Percentiles rank a stretch among this genome's conserved stretches.
These are phyloP conservation scores for Apiospora aurea DNA, from an alignment of 2,329 filamentous ascomycete genomes.

Conservation along the genomic window DNA sequence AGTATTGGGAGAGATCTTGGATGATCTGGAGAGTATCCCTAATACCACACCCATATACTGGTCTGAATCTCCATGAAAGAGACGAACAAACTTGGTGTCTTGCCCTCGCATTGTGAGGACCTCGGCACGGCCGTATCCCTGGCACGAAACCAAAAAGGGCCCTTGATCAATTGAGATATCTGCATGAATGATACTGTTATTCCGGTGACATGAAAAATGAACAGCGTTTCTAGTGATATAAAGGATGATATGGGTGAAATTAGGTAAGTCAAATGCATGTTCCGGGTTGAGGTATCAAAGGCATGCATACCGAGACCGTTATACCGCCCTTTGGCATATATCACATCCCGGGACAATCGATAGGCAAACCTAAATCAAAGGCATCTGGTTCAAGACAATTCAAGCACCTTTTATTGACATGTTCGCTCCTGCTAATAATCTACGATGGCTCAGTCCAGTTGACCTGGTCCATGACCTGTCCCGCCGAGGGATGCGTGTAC, in stretches of 20 bases:
- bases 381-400: neutral
- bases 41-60: neutral
- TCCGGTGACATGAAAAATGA: neutral
- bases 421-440: conserved; percentile 19
- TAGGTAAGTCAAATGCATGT: neutral
- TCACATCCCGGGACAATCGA: neutral
- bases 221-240: neutral
- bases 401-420: conserved; percentile 19
- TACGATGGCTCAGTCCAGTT: conserved; percentile 87
- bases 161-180: neutral
- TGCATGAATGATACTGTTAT: neutral
- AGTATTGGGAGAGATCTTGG: neutral
- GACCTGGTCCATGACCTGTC: conserved; percentile 86
- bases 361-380: neutral
- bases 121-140: neutral
- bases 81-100: no score
- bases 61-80: no score
- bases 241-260: neutral
- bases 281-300: neutral
- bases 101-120: neutral
- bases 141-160: no score
- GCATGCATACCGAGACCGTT: neutral
- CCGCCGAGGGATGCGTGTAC: conserved; percentile 74
- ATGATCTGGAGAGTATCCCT: neutral
- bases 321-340: neutral